These are phyloP conservation scores for Cercophora sp. DNA, from an alignment of 495 filamentous ascomycete species.

Conservation along the genomic window DNA sequence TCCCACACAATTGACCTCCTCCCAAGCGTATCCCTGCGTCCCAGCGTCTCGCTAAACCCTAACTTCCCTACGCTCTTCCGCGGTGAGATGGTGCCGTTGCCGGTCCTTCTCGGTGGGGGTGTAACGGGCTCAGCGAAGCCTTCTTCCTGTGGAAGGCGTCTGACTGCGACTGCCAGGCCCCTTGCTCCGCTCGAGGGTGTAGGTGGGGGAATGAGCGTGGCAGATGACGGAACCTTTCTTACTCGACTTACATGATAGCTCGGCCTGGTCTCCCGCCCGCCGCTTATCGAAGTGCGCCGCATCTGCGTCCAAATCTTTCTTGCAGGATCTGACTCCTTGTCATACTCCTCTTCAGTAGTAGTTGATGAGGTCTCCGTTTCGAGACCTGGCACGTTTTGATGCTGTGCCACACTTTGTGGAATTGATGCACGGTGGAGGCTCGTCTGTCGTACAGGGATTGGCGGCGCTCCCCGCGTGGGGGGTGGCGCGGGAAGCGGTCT, in stretches of 20 bases:
- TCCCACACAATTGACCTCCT: neutral
- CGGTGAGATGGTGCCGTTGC: neutral
- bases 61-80: neutral
- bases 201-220: neutral
- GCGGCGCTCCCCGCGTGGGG: slow-evolving; percentile 22
- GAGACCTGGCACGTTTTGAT: slow-evolving; percentile 3
- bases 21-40: neutral
- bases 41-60: neutral
- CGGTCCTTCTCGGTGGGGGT: neutral
- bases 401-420: neutral
- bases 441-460: slow-evolving; percentile 29
- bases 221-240: slow-evolving; percentile 16
- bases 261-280: slow-evolving; percentile 13
- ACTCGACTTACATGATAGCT: slow-evolving; percentile 19
- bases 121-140: neutral
- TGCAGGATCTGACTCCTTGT: slow-evolving; percentile 36
- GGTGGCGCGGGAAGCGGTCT: neutral
- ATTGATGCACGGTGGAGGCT: slow-evolving; percentile 19
- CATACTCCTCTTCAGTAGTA: slow-evolving; percentile 5
- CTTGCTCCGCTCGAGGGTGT: neutral
- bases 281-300: slow-evolving; percentile 27
- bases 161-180: neutral
- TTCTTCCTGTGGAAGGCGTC: neutral
- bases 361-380: neutral
- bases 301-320: slow-evolving; percentile 47